Base-by-base conservation (phyloP, 108 stramenopile genomes). In the Nitzschia putrida region DNA sequence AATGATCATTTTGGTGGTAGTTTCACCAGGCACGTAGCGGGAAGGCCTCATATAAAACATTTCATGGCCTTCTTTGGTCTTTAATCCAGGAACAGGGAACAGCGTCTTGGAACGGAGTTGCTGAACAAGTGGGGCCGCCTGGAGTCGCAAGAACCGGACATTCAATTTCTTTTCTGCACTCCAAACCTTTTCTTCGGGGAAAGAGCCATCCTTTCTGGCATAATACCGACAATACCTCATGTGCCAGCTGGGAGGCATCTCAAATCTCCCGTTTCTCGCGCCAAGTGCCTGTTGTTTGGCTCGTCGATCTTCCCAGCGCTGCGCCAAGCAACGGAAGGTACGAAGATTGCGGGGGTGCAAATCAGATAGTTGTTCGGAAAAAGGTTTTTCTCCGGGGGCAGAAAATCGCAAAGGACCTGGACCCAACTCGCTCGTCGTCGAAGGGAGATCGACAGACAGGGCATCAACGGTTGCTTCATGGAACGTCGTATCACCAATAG, bases 1-100 rank as follows among this genome's bases (percentile, higher is more conserved):
- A 68, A 81, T 83, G 56, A 86, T 70, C 16, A 56, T 50, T 37
- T 77, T 64, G 18, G 72, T 71, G 20, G 80, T 63, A 23, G 76
- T 79, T 24, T 63, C 37, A 11, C 61, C 77, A 42, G 82, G 85
- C 50, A 80, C 66, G 61, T 76, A 86, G 11, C 82, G 76, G 1
- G 72, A 34, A 22, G 85, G 82, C 16, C 69, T 50, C 85, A 86
- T 86, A 67, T 81, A 86, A 59, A 86, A 81, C 52, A 79, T 53
- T 42, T 66, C 67, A 39, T 81, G 61, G 20, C 76, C 82, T 14
- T 76, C 74, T 5, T 21, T 70, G 21, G 82, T 78, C 54, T 67
- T 70, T 0, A 83, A 54, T 26, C 79, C 79, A 40, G 85, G 85
- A 4, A 86, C 70, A n/a, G 80, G 80, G 68, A 80, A 84, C 7